Evolutionary conservation across 2,329 filamentous ascomycete genomes (phyloP).

Genomic region (Fusarium devonianum): DNA sequence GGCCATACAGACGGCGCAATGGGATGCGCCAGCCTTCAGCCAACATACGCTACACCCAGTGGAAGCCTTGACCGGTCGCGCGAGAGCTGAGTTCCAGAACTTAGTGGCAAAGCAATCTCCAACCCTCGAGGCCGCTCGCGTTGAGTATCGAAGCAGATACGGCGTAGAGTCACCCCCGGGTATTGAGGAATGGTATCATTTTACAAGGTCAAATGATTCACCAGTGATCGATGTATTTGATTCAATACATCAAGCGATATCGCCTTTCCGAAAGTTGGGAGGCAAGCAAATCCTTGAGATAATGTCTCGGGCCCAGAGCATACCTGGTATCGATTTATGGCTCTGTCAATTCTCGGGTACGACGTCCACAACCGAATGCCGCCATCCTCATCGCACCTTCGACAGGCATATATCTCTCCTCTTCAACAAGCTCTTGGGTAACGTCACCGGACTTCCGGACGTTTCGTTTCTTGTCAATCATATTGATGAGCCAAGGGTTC

Average conservation of each 20-base stretch:
- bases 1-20: constrained; percentile 33
- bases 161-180: constrained; percentile 53
- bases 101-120: constrained; percentile 49
- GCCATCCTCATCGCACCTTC: constrained; percentile 43
- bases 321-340: constrained; percentile 48
- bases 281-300: constrained; percentile 44
- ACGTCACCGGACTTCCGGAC: constrained; percentile 45
- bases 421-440: constrained; percentile 44
- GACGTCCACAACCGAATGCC: constrained; percentile 43
- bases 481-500: constrained; percentile 56
- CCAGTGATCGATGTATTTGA: constrained; percentile 60
- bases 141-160: constrained; percentile 56
- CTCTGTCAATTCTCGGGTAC: constrained; percentile 43
- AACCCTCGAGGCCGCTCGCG: constrained; percentile 44
- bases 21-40: constrained; percentile 3
- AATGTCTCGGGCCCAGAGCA: constrained; percentile 39
- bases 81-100: constrained; percentile 42
- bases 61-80: constrained; percentile 42
- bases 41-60: constrained; percentile 45
- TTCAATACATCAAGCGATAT: constrained; percentile 49
- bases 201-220: constrained; percentile 49
- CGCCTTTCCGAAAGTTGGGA: constrained; percentile 51
- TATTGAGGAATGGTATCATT: constrained; percentile 56
- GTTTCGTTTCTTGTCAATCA: constrained; percentile 55
- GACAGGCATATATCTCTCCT: constrained; percentile 45